Evolutionary conservation across 2,329 filamentous ascomycete species (phyloP).

Genomic region (Penicillium frequentans): DNA sequence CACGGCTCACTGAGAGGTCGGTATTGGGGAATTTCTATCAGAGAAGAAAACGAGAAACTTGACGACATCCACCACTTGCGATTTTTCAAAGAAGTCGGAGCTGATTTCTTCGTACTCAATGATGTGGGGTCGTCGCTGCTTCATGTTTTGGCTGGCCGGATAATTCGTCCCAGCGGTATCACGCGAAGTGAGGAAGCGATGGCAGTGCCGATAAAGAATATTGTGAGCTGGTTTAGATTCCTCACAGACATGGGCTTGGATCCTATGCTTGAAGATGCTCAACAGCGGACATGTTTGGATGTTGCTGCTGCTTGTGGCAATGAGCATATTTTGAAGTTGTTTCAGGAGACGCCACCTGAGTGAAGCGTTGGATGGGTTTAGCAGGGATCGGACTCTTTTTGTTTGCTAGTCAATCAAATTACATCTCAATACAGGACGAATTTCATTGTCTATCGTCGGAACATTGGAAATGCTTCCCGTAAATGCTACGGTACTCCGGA

Average conservation of each 20-base stretch:
- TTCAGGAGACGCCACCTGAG: neutral
- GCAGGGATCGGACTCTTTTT: neutral
- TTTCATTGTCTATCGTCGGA: too few relatives aligned
- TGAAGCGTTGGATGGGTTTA: neutral
- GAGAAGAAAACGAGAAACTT: neutral
- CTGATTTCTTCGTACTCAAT: neutral
- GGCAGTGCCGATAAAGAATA: neutral
- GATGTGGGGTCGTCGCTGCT: neutral
- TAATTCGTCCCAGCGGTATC: neutral
- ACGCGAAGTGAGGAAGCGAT: neutral
- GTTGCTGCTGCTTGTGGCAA: neutral
- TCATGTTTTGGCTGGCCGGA: neutral
- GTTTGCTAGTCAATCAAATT: neutral
- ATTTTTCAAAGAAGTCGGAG: neutral
- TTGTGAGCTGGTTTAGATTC: neutral
- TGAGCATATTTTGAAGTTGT: neutral
- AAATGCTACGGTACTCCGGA: too few relatives aligned
- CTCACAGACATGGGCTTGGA: neutral
- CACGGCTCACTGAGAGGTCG: neutral
- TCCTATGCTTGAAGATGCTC: neutral
- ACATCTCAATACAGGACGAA: too few relatives aligned
- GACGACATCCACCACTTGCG: neutral
- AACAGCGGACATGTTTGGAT: neutral
- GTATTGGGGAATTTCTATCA: rapidly evolving
- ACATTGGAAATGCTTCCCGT: too few relatives aligned